These are phyloP conservation scores for Pecoramyces ruminantium DNA, from an alignment of 192 early-diverging fungal species.

Conservation along the genomic window DNA sequence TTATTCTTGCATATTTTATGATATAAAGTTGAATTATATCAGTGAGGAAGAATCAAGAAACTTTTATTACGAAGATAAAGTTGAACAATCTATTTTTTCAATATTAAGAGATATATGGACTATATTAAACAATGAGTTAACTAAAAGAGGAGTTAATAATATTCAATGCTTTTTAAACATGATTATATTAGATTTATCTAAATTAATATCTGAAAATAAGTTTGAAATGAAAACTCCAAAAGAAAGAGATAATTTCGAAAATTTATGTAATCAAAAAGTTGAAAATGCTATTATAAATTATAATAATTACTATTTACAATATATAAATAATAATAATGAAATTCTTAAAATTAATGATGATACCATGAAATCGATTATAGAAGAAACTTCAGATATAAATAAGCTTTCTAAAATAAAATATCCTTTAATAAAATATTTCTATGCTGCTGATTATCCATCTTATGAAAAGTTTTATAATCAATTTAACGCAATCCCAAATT, in stretches of 20 bases:
- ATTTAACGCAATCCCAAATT: neutral
- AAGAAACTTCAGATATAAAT: neutral
- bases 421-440: neutral
- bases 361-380: neutral
- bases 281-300: neutral
- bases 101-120: neutral
- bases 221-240: neutral
- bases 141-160: neutral
- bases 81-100: neutral
- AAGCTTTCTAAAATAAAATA: neutral
- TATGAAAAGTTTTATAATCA: neutral
- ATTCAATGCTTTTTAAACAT: neutral
- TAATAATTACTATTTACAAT: neutral
- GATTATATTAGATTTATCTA: neutral
- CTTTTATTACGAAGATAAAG: neutral
- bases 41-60: neutral
- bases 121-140: neutral
- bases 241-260: neutral
- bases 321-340: neutral
- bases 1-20: neutral
- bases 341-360: neutral
- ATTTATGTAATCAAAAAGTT: neutral
- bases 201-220: neutral
- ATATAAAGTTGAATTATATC: neutral
- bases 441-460: neutral